These are phyloP conservation scores for Cryptomeria japonica DNA, from an alignment of 75 land plant genomes.

Conservation along the genomic window DNA sequence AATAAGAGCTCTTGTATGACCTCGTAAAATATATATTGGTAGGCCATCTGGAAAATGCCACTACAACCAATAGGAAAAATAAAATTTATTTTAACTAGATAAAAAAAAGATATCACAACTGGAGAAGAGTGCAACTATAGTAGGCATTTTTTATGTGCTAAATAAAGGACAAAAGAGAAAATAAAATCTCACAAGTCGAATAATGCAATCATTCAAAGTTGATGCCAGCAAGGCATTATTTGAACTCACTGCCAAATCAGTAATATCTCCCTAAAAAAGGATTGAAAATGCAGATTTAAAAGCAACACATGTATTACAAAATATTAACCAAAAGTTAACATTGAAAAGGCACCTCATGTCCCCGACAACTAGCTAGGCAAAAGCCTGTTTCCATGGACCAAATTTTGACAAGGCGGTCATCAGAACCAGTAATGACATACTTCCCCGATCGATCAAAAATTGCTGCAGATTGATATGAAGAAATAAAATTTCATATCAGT, in stretches of 20 bases:
- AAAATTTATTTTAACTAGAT: background rate
- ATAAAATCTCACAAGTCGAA: slow-evolving; percentile 89
- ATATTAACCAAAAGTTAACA: background rate
- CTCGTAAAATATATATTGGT: slow-evolving; percentile 82
- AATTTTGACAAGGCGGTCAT: slow-evolving; percentile 95
- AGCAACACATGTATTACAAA: background rate
- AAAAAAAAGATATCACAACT: background rate
- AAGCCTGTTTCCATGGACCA: slow-evolving; percentile 99
- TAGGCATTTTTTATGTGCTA: background rate
- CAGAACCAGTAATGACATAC: slow-evolving; percentile 94
- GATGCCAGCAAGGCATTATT: slow-evolving; percentile 90
- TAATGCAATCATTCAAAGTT: slow-evolving; percentile 87
- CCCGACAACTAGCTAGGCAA: slow-evolving; percentile 95
- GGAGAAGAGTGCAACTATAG: background rate
- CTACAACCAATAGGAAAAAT: slow-evolving; percentile 31
- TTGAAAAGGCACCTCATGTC: slow-evolving; percentile 82
- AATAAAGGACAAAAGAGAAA: background rate
- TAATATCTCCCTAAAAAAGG: slow-evolving; percentile 84
- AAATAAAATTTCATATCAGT: background rate
- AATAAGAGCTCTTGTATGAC: slow-evolving; percentile 90
- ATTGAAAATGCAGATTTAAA: background rate
- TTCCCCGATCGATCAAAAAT: slow-evolving; percentile 88
- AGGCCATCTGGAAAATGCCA: slow-evolving; percentile 95
- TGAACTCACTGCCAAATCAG: slow-evolving; percentile 90
- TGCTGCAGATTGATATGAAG: slow-evolving; percentile 44